Evolutionary conservation across 2,329 filamentous ascomycete species (phyloP).

Genomic region (Fusarium sp.): DNA sequence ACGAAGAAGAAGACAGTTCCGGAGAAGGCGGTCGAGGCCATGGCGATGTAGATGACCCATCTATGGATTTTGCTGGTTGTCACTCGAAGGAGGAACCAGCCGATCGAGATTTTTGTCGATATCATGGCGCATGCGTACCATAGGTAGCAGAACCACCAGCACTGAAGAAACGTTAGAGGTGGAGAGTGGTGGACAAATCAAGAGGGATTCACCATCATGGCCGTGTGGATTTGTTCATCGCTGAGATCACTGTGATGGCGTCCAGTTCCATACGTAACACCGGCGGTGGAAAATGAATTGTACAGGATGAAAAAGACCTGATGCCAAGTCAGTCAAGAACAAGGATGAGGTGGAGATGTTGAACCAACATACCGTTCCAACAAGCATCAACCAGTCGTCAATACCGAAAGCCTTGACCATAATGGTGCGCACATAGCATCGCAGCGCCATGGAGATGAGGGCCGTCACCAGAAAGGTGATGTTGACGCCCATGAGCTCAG

Average conservation of each 20-base stretch:
- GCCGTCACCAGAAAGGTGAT: constrained; percentile 47
- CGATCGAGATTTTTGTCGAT: constrained; percentile 54
- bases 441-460: constrained; percentile 46
- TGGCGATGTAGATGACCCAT: constrained; percentile 50
- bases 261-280: constrained; percentile 56
- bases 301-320: constrained; percentile 45
- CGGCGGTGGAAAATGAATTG: constrained; percentile 37
- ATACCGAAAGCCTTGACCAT: constrained; percentile 55
- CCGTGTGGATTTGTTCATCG: constrained; percentile 39
- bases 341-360: neutral
- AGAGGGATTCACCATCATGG: constrained; percentile 51
- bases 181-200: neutral
- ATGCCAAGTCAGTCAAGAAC: constrained; percentile 47
- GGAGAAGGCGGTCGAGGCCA: constrained; percentile 48
- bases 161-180: constrained; percentile 19
- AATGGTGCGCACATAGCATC: constrained; percentile 53
- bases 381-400: constrained; percentile 57
- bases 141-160: constrained; percentile 52
- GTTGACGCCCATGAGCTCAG: constrained; percentile 53
- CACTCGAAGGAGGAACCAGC: constrained; percentile 54
- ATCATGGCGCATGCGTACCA: constrained; percentile 49
- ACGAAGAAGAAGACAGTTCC: constrained; percentile 53
- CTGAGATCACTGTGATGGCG: constrained; percentile 52
- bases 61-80: constrained; percentile 35
- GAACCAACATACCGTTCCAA: constrained; percentile 48